Percentiles rank a stretch among this genome's conserved stretches.
These are phyloP conservation scores for Rubus idaeus DNA, from an alignment of 306 rosid genomes.

Conservation along the genomic window DNA sequence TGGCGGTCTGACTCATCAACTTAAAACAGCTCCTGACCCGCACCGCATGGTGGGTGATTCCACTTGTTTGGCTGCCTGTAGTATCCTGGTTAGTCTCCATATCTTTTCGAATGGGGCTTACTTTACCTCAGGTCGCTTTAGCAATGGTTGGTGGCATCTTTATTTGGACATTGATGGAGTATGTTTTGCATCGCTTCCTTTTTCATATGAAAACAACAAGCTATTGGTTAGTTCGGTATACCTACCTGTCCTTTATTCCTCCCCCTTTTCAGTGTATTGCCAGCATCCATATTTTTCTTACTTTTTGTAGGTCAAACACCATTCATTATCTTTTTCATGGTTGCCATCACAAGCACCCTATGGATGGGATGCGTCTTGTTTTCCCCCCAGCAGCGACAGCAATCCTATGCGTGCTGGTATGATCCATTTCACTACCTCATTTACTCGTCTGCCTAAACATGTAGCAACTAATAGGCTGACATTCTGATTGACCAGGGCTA, in stretches of 20 bases:
- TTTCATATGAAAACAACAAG: constrained; percentile 77
- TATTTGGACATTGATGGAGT: constrained; percentile 73
- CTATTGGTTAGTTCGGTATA: constrained; percentile 59
- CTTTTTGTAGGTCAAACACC: constrained; percentile 69
- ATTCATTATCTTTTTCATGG: constrained; percentile 84
- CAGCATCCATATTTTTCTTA: constrained; percentile 5
- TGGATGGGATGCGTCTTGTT: constrained; percentile 89
- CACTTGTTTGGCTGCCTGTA: constrained; percentile 82
- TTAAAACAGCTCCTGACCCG: constrained; percentile 71
- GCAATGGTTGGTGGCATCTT: constrained; percentile 53
- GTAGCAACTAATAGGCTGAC: not conserved
- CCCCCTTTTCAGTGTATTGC: not conserved
- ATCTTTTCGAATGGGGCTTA: constrained; percentile 54
- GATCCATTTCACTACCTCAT: not conserved
- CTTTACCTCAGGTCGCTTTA: constrained; percentile 43
- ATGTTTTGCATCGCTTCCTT: constrained; percentile 74
- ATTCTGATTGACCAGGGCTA: not conserved
- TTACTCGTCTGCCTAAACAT: not conserved
- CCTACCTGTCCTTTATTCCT: not conserved
- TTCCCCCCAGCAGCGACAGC: constrained; percentile 81
- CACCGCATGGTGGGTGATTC: constrained; percentile 89
- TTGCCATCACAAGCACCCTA: constrained; percentile 92
- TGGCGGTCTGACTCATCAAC: not conserved
- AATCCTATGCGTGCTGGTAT: constrained; percentile 61
- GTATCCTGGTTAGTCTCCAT: constrained; percentile 50